Base-by-base conservation (phyloP, 2,329 filamentous ascomycete genomes). In the Aspergillus sp. region DNA sequence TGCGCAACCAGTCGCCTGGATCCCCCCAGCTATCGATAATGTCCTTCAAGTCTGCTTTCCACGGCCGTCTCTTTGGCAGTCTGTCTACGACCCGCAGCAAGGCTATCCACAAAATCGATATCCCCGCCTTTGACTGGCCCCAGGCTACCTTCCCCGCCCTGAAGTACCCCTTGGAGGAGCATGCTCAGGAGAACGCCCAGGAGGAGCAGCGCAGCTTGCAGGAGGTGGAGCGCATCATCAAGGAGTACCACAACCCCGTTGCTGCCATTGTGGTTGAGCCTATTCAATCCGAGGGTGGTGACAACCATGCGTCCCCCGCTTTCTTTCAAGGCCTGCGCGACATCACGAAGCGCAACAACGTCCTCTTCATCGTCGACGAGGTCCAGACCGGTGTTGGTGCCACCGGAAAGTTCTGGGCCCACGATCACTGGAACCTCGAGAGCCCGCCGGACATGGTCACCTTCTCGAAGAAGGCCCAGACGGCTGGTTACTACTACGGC, bases 381-480 rank as follows among this genome's bases (percentile, higher is more conserved):
- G 89, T 95, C 7, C 89, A 95, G 73, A 95, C 89, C 5, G 90
- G 89, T 65, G 84, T 95, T 28, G 90, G 90, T 58, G 88, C 90
- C 35, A 95, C 89, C 0, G 89, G 89, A 59, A 89, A 87, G 68
- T 94, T 95, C 81, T 95, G 89, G 89, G 89, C 90, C 6, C 90
- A 95, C 74, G 88, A 95, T 61, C 90, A 95, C 81, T 95, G 89
- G 89, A 78, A 86, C 67, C 78, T 95, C 39, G 63, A 77, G 43
- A 73, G 81, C 33, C 86, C 89, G 6, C 89, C 89, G 0, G 89
- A 95, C 73, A 93, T 95, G 76, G 89, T 95, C 40, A 95, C 89
- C 48, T 95, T 95, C 73, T 87, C 82, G 63, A 95, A 95, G 77
- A 95, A 95, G 77, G 90, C 89, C 3, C 89, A 95, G 73, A 87